phyloP scores from a whole-genome alignment of 1,284 basidiomycete species.

The Cutaneotrichosporon sp. region DNA sequence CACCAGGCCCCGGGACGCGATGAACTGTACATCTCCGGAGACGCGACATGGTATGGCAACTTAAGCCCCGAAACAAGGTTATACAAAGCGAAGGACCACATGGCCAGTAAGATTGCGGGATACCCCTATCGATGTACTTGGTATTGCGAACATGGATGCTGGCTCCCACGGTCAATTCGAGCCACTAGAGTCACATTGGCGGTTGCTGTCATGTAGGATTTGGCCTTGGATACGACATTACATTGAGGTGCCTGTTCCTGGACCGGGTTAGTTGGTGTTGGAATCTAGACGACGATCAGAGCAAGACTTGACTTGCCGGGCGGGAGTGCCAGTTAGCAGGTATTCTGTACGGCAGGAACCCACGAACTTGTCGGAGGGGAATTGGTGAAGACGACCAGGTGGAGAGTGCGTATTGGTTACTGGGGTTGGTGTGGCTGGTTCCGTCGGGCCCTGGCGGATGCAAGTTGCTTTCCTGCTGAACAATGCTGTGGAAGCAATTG shows the following conservation, averaged over 20 bases:
- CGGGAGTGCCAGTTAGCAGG: not conserved
- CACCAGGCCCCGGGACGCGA: not conserved
- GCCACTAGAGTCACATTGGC: not conserved
- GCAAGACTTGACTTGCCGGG: not conserved
- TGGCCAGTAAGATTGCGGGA: too few species aligned
- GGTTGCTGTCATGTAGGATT: not conserved
- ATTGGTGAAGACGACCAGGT: too few species aligned
- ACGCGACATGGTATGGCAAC: not conserved
- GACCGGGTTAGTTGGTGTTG: not conserved
- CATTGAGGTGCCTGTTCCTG: not conserved
- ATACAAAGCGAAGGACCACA: too few species aligned
- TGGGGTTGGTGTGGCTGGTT: too few species aligned
- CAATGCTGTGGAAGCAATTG: too few species aligned
- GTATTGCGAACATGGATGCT: too few species aligned
- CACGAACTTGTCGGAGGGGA: not conserved
- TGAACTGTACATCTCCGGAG: too few species aligned
- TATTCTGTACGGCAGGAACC: not conserved
- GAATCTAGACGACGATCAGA: not conserved
- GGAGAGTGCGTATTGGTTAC: too few species aligned
- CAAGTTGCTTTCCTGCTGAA: too few species aligned
- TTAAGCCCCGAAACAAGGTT: not conserved
- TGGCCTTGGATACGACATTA: conserved; percentile 3
- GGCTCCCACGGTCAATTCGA: not conserved
- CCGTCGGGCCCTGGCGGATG: too few species aligned
- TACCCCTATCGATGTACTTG: too few species aligned